These are phyloP conservation scores for Aspergillus coremiiformis DNA, from an alignment of 495 filamentous ascomycete genomes.

Conservation along the genomic window DNA sequence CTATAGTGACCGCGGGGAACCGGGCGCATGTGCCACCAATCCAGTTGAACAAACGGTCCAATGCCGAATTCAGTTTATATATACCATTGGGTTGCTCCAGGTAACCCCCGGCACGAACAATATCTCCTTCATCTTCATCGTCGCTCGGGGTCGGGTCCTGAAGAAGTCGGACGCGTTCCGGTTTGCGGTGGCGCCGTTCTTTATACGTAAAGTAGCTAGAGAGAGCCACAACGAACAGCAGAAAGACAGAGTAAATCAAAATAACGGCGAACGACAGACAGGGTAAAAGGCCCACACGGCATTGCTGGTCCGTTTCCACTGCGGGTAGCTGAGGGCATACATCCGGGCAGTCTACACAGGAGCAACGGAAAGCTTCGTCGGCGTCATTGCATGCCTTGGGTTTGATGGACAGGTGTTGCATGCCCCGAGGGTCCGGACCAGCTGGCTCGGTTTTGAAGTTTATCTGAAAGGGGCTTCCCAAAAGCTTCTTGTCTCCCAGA, in stretches of 20 bases:
- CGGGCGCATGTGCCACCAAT: slow-evolving; percentile 75
- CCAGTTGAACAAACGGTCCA: slow-evolving; percentile 71
- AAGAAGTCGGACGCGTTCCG: slow-evolving; percentile 74
- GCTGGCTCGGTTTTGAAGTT: slow-evolving; percentile 66
- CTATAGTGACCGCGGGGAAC: slow-evolving; percentile 79
- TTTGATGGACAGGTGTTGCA: slow-evolving; percentile 56
- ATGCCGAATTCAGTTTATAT: slow-evolving; percentile 70
- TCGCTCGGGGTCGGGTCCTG: slow-evolving; percentile 79
- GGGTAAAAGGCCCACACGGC: slow-evolving; percentile 76
- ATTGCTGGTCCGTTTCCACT: slow-evolving; percentile 57
- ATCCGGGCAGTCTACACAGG: slow-evolving; percentile 84
- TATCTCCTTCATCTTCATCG: slow-evolving; percentile 75
- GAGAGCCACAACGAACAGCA: slow-evolving; percentile 59
- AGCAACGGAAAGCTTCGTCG: slow-evolving; percentile 77
- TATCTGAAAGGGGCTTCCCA: slow-evolving; percentile 94
- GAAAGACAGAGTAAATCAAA: slow-evolving; percentile 68
- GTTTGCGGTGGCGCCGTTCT: slow-evolving; percentile 62
- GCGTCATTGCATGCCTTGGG: slow-evolving; percentile 83
- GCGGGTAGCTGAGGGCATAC: slow-evolving; percentile 76
- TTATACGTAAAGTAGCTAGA: slow-evolving; percentile 68
- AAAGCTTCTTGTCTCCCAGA: slow-evolving; percentile 80
- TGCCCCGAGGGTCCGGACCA: slow-evolving; percentile 45
- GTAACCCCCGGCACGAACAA: slow-evolving; percentile 63
- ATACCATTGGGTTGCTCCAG: slow-evolving; percentile 58
- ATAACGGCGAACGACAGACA: slow-evolving; percentile 91